A percentile compares a stretch with the other conserved stretches of the same genome.
Conservation (phyloP, 345 rosid species). For the Linum lewisii region DNA sequence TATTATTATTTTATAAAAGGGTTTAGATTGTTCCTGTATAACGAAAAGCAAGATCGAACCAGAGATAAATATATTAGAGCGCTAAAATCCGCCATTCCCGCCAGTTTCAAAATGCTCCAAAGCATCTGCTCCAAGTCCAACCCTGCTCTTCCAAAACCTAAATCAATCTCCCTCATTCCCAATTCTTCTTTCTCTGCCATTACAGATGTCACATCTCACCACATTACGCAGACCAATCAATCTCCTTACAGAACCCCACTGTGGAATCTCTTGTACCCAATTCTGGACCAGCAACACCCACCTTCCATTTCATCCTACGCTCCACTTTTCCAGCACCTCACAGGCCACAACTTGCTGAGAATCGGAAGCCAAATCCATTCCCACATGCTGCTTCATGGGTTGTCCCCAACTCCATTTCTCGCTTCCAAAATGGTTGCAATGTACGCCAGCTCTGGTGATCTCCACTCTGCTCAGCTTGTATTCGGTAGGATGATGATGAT, state of each 20-base stretch:
- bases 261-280: background rate
- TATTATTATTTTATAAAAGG: no score
- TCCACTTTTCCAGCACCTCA: slow-evolving; percentile 29
- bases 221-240: background rate
- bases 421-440: slow-evolving; percentile 18
- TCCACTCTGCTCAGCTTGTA: background rate
- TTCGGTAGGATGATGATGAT: background rate
- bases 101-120: no score
- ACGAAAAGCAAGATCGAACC: no score
- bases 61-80: no score
- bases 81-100: no score
- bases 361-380: slow-evolving; percentile 17
- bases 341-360: slow-evolving; percentile 17
- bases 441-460: slow-evolving; percentile 34
- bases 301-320: slow-evolving; percentile 20
- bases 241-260: slow-evolving; percentile 3
- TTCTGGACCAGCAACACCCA: background rate
- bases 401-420: background rate
- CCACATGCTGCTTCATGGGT: background rate
- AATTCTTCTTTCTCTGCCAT: no score
- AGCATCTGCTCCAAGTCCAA: no score
- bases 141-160: no score
- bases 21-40: no score
- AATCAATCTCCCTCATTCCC: no score
- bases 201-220: no score